phyloP scores from a whole-genome alignment of 345 rosid species.

The Raphanus sativus region DNA sequence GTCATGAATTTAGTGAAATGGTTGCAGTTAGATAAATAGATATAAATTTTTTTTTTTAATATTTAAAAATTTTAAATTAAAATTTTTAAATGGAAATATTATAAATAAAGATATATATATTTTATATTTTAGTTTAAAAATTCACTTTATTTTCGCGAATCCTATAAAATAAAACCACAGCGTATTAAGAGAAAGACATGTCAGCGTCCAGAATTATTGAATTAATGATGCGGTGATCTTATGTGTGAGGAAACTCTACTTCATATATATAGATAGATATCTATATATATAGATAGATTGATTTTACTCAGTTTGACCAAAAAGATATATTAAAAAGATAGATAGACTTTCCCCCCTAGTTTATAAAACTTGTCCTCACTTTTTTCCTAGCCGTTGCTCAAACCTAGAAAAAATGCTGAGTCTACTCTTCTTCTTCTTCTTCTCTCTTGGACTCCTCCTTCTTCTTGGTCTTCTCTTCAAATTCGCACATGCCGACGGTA shows the following conservation, averaged over 20 bases:
- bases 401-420: conserved; percentile 31
- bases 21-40: too few relatives aligned
- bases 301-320: not conserved
- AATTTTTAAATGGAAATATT: too few relatives aligned
- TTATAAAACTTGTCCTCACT: not conserved
- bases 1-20: too few relatives aligned
- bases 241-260: too few relatives aligned
- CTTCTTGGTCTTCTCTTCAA: conserved; percentile 42
- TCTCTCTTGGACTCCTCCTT: conserved; percentile 37
- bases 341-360: not conserved
- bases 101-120: too few relatives aligned
- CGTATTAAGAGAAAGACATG: too few relatives aligned
- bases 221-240: not conserved
- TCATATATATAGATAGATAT: not conserved
- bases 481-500: conserved; percentile 70
- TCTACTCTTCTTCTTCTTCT: conserved; percentile 40
- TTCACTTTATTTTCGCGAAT: too few relatives aligned
- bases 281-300: not conserved
- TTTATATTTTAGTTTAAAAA: too few relatives aligned
- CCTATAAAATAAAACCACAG: too few relatives aligned
- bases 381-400: conserved; percentile 2
- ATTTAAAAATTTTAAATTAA: too few relatives aligned
- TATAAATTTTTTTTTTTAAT: too few relatives aligned
- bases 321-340: not conserved
- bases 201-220: not conserved